phyloP scores from a whole-genome alignment of 495 filamentous ascomycete species.

The Xylaria acuta region DNA sequence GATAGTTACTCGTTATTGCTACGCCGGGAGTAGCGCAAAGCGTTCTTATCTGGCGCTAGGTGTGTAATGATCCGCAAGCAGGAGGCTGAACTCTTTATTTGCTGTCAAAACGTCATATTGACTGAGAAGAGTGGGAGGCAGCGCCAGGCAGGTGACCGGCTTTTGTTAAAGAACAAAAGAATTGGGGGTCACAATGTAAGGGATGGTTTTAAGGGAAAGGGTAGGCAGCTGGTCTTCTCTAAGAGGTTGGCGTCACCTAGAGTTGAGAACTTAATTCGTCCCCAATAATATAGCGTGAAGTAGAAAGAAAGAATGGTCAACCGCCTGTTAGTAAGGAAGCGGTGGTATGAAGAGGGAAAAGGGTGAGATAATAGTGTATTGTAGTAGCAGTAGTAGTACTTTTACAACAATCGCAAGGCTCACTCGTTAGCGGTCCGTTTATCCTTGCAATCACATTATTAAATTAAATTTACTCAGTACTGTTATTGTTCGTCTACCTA shows the following conservation, averaged over 20 bases:
- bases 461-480: conserved; percentile 4
- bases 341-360: conserved; percentile 1
- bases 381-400: background rate
- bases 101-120: conserved; percentile 24
- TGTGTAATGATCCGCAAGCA: conserved; percentile 6
- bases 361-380: background rate
- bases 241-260: background rate
- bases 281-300: background rate
- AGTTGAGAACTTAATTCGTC: background rate
- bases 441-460: conserved; percentile 14
- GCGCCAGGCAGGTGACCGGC: background rate
- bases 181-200: conserved; percentile 13
- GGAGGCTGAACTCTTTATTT: conserved; percentile 1
- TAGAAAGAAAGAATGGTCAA: conserved; percentile 5
- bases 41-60: conserved; percentile 2
- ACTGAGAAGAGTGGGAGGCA: background rate
- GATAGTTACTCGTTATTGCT: conserved; percentile 28
- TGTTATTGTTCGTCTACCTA: conserved; percentile 10
- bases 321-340: background rate
- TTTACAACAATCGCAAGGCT: conserved; percentile 9
- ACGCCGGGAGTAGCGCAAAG: conserved; percentile 29
- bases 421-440: background rate
- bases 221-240: background rate
- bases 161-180: conserved; percentile 12
- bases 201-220: background rate